Evolutionary conservation across 345 rosid genomes (phyloP).

Genomic region (Capsella bursapastoris): DNA sequence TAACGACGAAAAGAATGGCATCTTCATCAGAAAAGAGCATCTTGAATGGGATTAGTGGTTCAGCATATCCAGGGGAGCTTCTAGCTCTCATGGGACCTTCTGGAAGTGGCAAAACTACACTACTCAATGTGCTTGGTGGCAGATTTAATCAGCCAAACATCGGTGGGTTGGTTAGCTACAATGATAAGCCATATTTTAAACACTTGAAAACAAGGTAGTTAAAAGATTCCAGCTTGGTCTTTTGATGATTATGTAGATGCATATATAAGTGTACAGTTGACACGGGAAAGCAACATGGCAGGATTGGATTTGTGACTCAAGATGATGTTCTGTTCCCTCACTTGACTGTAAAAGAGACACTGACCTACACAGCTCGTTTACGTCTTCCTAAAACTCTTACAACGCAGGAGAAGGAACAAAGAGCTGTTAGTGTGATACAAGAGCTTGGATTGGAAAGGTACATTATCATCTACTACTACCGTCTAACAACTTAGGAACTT

Average conservation of each 20-base stretch:
- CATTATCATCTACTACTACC: background rate
- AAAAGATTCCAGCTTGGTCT: constrained; percentile 32
- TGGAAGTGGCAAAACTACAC: constrained; percentile 91
- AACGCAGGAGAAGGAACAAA: constrained; percentile 66
- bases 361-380: constrained; percentile 82
- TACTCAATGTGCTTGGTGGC: constrained; percentile 79
- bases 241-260: constrained; percentile 6
- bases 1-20: constrained; percentile 60
- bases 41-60: constrained; percentile 76
- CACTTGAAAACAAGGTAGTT: constrained; percentile 76
- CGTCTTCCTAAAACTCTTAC: constrained; percentile 73
- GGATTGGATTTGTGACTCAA: constrained; percentile 97
- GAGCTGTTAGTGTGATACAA: constrained; percentile 72
- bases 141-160: constrained; percentile 53
- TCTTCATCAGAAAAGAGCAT: constrained; percentile 65
- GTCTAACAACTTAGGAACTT: background rate
- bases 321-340: constrained; percentile 94
- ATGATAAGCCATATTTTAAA: constrained; percentile 77
- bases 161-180: constrained; percentile 72
- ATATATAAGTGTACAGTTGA: constrained; percentile 18
- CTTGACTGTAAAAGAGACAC: constrained; percentile 90
- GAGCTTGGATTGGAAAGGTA: constrained; percentile 97
- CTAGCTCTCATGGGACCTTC: constrained; percentile 98
- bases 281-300: constrained; percentile 36
- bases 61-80: constrained; percentile 85